Percentiles rank a stretch among this genome's conserved stretches.
Conservation (phyloP, 139 green algal species). For the Tetradesmus lagerheimii region DNA sequence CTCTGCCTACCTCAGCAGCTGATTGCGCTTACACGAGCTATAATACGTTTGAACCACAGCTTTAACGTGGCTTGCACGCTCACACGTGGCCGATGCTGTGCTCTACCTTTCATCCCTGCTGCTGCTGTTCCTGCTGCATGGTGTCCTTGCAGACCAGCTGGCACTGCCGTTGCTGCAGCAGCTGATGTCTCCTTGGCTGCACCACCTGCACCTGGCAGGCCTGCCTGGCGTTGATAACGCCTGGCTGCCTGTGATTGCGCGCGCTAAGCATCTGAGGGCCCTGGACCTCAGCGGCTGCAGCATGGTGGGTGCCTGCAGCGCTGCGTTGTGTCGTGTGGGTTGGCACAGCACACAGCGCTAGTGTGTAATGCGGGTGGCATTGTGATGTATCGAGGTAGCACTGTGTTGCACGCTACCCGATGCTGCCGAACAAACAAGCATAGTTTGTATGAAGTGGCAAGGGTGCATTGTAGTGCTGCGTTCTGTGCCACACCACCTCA, state of each 20-base stretch:
- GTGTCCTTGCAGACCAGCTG: constrained; percentile 15
- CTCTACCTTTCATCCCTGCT: background rate
- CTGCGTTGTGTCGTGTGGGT: too few relatives aligned
- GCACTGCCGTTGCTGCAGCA: background rate
- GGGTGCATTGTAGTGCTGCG: background rate
- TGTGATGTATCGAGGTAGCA: too few relatives aligned
- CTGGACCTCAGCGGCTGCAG: constrained; percentile 16
- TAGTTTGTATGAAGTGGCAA: background rate
- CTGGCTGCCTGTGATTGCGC: constrained; percentile 25
- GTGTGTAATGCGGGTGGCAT: too few relatives aligned
- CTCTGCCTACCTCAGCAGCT: background rate
- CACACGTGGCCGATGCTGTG: background rate
- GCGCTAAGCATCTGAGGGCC: background rate
- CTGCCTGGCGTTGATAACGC: background rate
- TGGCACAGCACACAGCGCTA: too few relatives aligned
- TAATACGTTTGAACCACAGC: background rate
- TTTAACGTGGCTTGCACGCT: background rate
- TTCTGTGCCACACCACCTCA: too few relatives aligned
- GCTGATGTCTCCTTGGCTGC: constrained; percentile 34
- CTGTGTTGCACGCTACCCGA: too few relatives aligned
- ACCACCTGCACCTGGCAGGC: constrained; percentile 27
- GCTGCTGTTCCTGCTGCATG: background rate
- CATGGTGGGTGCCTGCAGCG: background rate
- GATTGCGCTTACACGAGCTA: background rate
- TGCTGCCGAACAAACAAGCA: too few relatives aligned